Base-by-base conservation (phyloP, 352 stramenopile species). In the Phytopythium cucurbitacearum region DNA sequence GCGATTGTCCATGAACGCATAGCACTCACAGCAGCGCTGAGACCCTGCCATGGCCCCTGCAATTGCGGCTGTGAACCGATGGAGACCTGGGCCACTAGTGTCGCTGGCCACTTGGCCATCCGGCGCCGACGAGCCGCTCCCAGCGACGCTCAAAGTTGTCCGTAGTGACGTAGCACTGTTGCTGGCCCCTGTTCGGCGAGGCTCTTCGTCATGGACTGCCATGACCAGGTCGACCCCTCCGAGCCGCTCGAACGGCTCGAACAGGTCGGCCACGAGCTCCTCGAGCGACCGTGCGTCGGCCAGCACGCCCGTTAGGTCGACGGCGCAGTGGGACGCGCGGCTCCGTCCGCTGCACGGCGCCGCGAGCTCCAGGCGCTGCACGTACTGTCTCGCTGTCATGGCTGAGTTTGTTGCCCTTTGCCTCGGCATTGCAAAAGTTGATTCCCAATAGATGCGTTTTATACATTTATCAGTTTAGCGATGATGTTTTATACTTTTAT, bases 1-100 rank as follows among this genome's bases (percentile, higher is more conserved):
- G 7, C 32, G 21, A 38, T 7, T 28, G 43, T 8, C 37, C n/a
- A 13, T 33, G 42, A 28, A 38, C 10, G 7, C 7, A 37, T 32
- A 2, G 35, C 15, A 21, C 59, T 21, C 50, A 84, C 77, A 69
- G n/a, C 76, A 49, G 8, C 65, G 33, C 7, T 73, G 67, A 13
- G 63, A 52, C n/a, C 65, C 68, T 46, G 77, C 77, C 15, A 88
- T 67, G 1, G 73, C 77, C 3, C 72, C 77, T 7, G 70, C 72
- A 21, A 88, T 68, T 6, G 55, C 65, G 5, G 48, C 51, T 8
- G 72, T 71, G 41, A 73, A 77, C 12, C 38, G 58, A 39, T 83
- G 60, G 28, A 44, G 37, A 1, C 32, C 21, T 28, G 48, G 34
- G 2, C 7, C 37, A n/a, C 28, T 21, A 9, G 6, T 16, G 1